phyloP scores from a whole-genome alignment of 2,329 filamentous ascomycete genomes.

The Pseudogymnoascus sp. region DNA sequence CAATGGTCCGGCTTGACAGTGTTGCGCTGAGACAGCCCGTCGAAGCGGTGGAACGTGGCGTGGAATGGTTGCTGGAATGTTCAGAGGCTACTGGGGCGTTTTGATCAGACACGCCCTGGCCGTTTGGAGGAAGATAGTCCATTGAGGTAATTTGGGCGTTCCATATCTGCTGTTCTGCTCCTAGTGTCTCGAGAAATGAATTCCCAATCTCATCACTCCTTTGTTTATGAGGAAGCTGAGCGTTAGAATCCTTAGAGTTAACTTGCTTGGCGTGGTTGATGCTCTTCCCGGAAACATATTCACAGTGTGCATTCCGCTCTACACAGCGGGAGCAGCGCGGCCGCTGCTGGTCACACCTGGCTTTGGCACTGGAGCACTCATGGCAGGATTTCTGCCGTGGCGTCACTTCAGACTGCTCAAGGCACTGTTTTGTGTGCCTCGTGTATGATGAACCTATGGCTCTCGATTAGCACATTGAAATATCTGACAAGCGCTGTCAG shows the following conservation, averaged over 20 bases:
- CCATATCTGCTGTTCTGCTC: not conserved
- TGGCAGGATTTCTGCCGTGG: conserved; percentile 26
- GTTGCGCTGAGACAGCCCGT: not conserved
- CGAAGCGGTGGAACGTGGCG: not conserved
- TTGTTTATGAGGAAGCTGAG: not conserved
- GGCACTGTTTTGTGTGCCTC: conserved; percentile 12
- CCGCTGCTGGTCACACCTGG: conserved; percentile 24
- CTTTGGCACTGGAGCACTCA: conserved; percentile 24
- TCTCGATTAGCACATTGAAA: not conserved
- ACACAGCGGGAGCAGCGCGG: conserved; percentile 24
- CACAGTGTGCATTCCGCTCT: conserved; percentile 18
- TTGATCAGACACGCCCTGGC: not conserved
- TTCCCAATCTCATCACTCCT: not conserved
- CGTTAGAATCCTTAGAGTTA: not conserved
- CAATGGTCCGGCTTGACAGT: not conserved
- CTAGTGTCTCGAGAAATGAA: not conserved
- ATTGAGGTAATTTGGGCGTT: not conserved
- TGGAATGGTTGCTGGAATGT: not conserved
- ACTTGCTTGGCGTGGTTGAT: not conserved
- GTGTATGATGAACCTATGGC: conserved; percentile 10
- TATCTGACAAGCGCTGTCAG: not conserved
- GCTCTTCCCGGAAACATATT: conserved; percentile 16
- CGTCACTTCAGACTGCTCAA: not conserved
- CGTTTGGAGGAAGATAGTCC: not conserved
- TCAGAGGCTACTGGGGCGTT: not conserved